A percentile compares a stretch with the other conserved stretches of the same genome.
Conservation (phyloP, 2,329 filamentous ascomycete species). For the Thelonectria discophora region DNA sequence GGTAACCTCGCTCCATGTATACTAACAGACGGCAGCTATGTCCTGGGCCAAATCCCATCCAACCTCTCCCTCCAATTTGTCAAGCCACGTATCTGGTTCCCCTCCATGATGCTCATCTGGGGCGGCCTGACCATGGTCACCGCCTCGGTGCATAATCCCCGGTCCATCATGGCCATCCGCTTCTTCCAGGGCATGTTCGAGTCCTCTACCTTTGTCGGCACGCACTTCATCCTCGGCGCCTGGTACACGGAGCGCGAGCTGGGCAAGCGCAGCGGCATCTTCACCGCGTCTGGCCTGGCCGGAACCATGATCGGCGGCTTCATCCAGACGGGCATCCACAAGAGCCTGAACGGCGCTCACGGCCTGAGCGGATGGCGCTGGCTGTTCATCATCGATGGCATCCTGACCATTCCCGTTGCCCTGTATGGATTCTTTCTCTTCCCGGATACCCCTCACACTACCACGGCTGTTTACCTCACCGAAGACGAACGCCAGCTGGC, state of each 20-base stretch:
- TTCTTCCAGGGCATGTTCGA: constrained; percentile 52
- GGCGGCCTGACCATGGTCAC: constrained; percentile 68
- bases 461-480: constrained; percentile 54
- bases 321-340: constrained; percentile 70
- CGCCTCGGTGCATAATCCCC: constrained; percentile 49
- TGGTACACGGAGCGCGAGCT: constrained; percentile 71
- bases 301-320: constrained; percentile 64
- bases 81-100: constrained; percentile 70
- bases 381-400: constrained; percentile 76
- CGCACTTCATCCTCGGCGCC: constrained; percentile 55
- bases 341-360: constrained; percentile 50
- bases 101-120: constrained; percentile 71
- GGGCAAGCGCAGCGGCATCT: constrained; percentile 70
- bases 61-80: constrained; percentile 71
- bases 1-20: not conserved
- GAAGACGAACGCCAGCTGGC: constrained; percentile 58
- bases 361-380: constrained; percentile 73
- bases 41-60: constrained; percentile 67
- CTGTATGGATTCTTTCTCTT: constrained; percentile 49
- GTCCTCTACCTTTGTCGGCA: constrained; percentile 52
- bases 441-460: constrained; percentile 56
- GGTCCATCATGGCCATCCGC: constrained; percentile 51
- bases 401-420: constrained; percentile 51
- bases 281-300: constrained; percentile 67
- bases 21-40: constrained; percentile 42